Base-by-base conservation (phyloP, 2,329 filamentous ascomycete species). In the Colletotrichum lini region DNA sequence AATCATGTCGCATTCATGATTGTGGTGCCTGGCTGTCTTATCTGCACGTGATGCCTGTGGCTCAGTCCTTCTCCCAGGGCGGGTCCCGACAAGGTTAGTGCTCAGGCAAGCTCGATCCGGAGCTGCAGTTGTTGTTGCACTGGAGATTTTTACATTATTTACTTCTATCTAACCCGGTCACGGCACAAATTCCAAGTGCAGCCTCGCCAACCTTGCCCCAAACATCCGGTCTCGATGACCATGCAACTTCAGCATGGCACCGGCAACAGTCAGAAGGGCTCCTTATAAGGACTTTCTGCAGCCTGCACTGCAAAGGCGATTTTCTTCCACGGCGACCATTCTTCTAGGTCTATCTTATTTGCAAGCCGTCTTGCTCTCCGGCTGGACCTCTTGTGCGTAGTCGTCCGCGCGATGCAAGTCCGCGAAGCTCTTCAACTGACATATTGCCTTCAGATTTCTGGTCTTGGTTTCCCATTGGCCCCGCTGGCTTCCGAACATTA, bases 281-380 rank as follows among this genome's bases (percentile, higher is more conserved):
- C 85, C 88, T 59, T 97, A 98, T 83, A 93, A 94, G 86, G 94
- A 98, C 84, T 97, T 97, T 81, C 85, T 98, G 76, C 97, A 96
- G 73, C 95, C 96, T 60, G 92, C 93, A 63, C 86, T 98, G 74
- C 96, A 98, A 82, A 89, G 93, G 77, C 90, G 95, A 77, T 98
- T 98, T 82, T 92, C 93, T 59, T 91, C 91, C 73, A 94, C 94
- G 15, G 92, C 93, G 58, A 87, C 89, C 16, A 84, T 94, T 73
- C 86, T 95, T 16, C 83, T 96, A 12, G 82, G 87, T 58, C 85
- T 94, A 67, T 94, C 94, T 78, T 97, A 96, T 80, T 65, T 89
- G 47, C 89, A 94, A 78, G 89, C 94, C 59, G 82, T 96, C 64
- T 80, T 91, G 67, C 87, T 97, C 74, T 91, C 92, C 21, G 86